Conservation (phyloP, 2,329 filamentous ascomycete species). For the Talaromyces sp. region DNA sequence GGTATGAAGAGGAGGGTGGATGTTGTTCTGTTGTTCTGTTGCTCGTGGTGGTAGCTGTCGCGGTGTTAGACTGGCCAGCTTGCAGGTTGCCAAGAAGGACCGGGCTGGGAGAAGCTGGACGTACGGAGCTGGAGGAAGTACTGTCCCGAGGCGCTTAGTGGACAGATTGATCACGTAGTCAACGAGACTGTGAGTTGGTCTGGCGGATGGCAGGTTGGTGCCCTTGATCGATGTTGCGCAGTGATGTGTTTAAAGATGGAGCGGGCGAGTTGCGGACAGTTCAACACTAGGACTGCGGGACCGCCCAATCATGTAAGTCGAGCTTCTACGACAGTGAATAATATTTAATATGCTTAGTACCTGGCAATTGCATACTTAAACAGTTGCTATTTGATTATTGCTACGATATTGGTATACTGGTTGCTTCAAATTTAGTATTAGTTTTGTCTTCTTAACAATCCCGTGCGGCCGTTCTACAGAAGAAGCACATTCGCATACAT, state of each 20-base stretch:
- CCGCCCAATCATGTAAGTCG: not conserved
- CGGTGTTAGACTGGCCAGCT: slow-evolving; percentile 8
- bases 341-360: not conserved
- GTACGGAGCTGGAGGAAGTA: not conserved
- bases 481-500: not conserved
- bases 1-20: not conserved
- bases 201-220: not conserved
- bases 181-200: not conserved
- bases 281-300: not conserved
- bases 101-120: not conserved
- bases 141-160: not conserved
- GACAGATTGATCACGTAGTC: not conserved
- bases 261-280: not conserved
- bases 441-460: not conserved
- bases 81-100: slow-evolving; percentile 2
- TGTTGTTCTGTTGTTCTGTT: not conserved
- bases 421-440: not conserved
- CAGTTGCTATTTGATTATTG: not conserved
- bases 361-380: not conserved
- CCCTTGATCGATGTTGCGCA: not conserved
- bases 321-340: not conserved
- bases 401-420: not conserved
- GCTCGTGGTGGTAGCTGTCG: not conserved
- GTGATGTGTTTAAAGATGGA: not conserved
- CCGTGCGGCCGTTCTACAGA: not conserved